A percentile compares a stretch with the other conserved stretches of the same genome.
These are phyloP conservation scores for Wickerhamomyces pijperi DNA, from an alignment of 805 yeast species.

Conservation along the genomic window DNA sequence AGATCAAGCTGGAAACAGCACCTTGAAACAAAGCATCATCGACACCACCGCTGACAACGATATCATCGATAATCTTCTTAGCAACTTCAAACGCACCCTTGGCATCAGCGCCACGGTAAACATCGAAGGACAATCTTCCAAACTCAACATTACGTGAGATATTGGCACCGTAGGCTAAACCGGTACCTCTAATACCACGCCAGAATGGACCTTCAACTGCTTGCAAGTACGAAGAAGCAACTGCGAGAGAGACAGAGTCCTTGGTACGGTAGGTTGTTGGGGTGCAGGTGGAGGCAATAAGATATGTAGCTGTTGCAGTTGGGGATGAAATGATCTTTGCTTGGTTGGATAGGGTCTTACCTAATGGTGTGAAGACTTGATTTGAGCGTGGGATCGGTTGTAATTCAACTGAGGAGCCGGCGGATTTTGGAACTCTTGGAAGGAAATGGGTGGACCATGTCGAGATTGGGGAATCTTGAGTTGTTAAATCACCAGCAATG, in stretches of 20 bases:
- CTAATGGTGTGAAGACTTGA: slow-evolving; percentile 43
- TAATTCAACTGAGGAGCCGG: slow-evolving; percentile 3
- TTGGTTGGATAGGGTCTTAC: slow-evolving; percentile 35
- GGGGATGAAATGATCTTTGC: slow-evolving; percentile 67
- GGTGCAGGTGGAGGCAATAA: slow-evolving; percentile 47
- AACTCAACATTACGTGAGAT: slow-evolving; percentile 48
- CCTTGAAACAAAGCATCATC: slow-evolving; percentile 56
- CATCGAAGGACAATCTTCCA: slow-evolving; percentile 53
- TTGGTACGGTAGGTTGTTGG: slow-evolving; percentile 42
- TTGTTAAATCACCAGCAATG: slow-evolving; percentile 56
- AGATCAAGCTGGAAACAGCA: slow-evolving; percentile 67
- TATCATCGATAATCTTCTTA: slow-evolving; percentile 49
- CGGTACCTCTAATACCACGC: slow-evolving; percentile 92
- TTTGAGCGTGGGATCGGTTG: slow-evolving; percentile 41
- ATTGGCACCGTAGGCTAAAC: slow-evolving; percentile 83
- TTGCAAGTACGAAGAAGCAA: slow-evolving; percentile 67
- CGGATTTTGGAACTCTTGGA: background rate
- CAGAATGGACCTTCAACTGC: slow-evolving; percentile 95
- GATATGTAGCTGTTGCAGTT: slow-evolving; percentile 72
- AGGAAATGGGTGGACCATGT: slow-evolving; percentile 38
- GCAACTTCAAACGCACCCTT: slow-evolving; percentile 51
- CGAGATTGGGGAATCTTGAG: slow-evolving; percentile 43
- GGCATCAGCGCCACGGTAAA: slow-evolving; percentile 81
- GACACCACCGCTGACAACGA: slow-evolving; percentile 44
- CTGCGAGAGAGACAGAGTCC: slow-evolving; percentile 59